Evolutionary conservation across 163 green algal species (phyloP), one percentile per base, ranked within the genome.

Genomic region (Trebouxia gelatinosa): DNA sequence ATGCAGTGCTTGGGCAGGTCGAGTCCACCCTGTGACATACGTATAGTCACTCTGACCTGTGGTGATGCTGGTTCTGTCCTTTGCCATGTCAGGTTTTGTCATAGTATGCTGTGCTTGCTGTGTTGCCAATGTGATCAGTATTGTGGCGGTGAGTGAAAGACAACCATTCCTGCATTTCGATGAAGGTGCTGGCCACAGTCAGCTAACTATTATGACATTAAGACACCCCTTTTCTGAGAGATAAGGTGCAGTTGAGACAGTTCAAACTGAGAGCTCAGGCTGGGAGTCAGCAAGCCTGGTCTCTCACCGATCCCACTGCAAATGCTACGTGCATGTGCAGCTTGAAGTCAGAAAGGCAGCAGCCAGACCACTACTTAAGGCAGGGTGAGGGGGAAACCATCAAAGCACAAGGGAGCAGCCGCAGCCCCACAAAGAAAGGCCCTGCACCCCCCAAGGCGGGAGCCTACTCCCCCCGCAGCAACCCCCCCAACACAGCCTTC

Each of bases 401-500:
- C 78, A 91, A 92, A 83, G 77, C 77, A 17, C 76, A 78, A 71
- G 68, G 57, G 74, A 29, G 70, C 46, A 83, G 67, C n/a, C n/a
- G n/a, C n/a, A n/a, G 67, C 66, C 66, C 67, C 6, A 57, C 57
- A 28, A 28, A 17, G 37, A 34, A 38, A 40, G 29, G 59, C 32
- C 81, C 83, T 26, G 59, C 72, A 21, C 89, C 88, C 17, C 89
- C 89, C n/a, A 87, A 85, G 37, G 89, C 93, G 38, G 89, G 87
- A 11, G 92, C 93, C 6, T 94, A 91, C 77, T 82, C 87, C 66
- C 71, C 76, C 6, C 83, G 93, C 43, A 80, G 84, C 76, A 97
- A 96, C 83, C 91, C 90, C 1, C 90, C 90, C 28, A 94, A 95
- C 85, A 93, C 90, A 31, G 91, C 91, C 13, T 97, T 97, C 80